Base-by-base conservation (phyloP, 2,329 filamentous ascomycete genomes). In the Penicillium sp. region DNA sequence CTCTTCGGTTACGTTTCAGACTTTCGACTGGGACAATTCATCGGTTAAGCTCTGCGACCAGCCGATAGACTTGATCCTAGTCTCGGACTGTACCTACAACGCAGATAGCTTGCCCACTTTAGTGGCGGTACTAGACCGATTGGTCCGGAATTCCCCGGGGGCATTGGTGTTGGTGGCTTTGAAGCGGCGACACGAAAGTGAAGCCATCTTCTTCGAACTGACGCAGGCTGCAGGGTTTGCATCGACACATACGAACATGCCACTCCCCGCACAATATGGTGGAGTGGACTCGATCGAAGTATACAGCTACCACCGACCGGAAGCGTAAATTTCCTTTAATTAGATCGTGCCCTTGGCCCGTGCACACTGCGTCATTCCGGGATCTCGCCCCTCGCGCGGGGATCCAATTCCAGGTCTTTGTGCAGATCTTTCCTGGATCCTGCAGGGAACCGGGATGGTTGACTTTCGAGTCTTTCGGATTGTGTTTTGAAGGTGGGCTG, bases 41-140 rank as follows among this genome's bases (percentile, higher is more conserved):
- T 59, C 80, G 5, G 69, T 74, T 3, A 56, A 66, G 25, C 58
- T 70, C 8, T 52, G 50, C 14, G 47, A 52, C 15, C 53, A 52
- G 25, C 52, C 51, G 8, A 70, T 77, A 51, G 75, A 83, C 56
- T 53, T 85, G 22, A 69, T 85, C 14, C 56, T 84, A 3, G 74
- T 84, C 1, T 79, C 80, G 2, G 82, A 86, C 57, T 85, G 82
- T 61, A 85, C 81, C 1, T 86, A 86, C 62, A 85, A 85, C 56
- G 68, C 74, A 11, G 80, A 83, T 51, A 82, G 77, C 42, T 73
- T 81, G 35, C 76, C 78, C 2, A 71, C 76, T 15, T 65, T 85
- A 25, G 79, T 85, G 6, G 62, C 64, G 17, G 80, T 78, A 1
- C 62, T 85, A 7, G 50, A 55, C 14, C 64, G 60, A 7, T 59